phyloP scores from a whole-genome alignment of 1,284 basidiomycete genomes.

The Athelia psychrophila region DNA sequence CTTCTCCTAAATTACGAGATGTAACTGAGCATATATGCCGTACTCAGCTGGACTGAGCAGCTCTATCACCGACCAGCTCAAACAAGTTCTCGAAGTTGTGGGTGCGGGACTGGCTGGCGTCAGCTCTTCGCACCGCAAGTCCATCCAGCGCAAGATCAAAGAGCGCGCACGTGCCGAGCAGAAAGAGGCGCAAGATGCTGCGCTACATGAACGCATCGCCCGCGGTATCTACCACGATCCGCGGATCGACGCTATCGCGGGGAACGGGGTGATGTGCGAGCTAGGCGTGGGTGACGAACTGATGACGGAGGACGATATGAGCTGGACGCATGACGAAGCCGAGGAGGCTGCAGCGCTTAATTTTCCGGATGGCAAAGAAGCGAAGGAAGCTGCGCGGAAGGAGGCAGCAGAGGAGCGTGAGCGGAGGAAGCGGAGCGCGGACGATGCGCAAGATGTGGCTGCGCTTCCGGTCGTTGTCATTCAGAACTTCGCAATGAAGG shows the following conservation, averaged over 20 bases:
- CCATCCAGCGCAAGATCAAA: constrained; percentile 37
- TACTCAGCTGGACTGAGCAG: constrained; percentile 82
- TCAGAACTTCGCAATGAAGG: constrained; percentile 71
- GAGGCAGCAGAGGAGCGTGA: constrained; percentile 24
- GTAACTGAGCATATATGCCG: constrained; percentile 6
- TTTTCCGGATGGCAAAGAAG: background rate
- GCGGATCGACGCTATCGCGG: constrained; percentile 75
- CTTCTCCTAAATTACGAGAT: background rate
- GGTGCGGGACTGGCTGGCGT: constrained; percentile 71
- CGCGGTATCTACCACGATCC: constrained; percentile 79
- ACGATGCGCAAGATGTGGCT: constrained; percentile 49
- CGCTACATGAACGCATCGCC: constrained; percentile 41
- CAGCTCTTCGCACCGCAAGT: constrained; percentile 47
- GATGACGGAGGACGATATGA: constrained; percentile 38
- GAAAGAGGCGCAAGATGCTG: constrained; percentile 27
- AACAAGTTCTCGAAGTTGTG: constrained; percentile 83
- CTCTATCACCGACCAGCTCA: constrained; percentile 84
- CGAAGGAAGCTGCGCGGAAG: constrained; percentile 19
- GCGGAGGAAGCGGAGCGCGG: constrained; percentile 29
- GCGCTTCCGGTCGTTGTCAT: constrained; percentile 85
- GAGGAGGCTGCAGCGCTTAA: background rate
- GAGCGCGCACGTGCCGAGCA: constrained; percentile 28
- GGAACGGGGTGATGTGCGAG: constrained; percentile 82
- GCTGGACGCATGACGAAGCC: constrained; percentile 7
- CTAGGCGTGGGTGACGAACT: constrained; percentile 76